Conservation (phyloP, 352 stramenopile species). For the Phytophthora meadii region DNA sequence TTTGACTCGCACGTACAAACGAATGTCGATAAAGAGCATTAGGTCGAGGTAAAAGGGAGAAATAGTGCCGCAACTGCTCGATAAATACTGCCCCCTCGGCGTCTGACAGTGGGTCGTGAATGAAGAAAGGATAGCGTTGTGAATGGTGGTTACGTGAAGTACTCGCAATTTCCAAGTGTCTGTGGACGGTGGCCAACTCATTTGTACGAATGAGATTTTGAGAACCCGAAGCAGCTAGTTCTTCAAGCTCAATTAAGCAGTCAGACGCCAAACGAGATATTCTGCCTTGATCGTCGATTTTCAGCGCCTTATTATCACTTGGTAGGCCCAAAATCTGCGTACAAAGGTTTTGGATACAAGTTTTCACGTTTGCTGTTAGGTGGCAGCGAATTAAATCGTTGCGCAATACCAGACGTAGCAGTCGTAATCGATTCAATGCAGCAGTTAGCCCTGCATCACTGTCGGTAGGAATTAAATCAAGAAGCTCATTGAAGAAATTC, state of each 20-base stretch:
- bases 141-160: conserved; percentile 12
- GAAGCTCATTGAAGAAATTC: conserved; percentile 41
- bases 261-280: conserved; percentile 21
- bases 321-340: background rate
- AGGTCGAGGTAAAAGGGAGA: conserved; percentile 41
- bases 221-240: background rate
- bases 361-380: conserved; percentile 11
- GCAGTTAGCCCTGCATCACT: background rate
- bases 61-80: conserved; percentile 42
- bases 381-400: conserved; percentile 19
- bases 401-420: conserved; percentile 26
- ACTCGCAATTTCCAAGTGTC: conserved; percentile 10
- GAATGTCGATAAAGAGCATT: conserved; percentile 53
- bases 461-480: conserved; percentile 9
- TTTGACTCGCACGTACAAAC: conserved; percentile 32
- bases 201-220: conserved; percentile 4
- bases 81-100: conserved; percentile 13
- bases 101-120: conserved; percentile 25
- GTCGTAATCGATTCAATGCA: conserved; percentile 24
- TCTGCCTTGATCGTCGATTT: background rate
- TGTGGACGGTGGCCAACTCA: conserved; percentile 7
- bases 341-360: conserved; percentile 22
- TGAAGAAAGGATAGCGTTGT: conserved; percentile 35
- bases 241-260: conserved; percentile 25
- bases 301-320: background rate